phyloP scores from a whole-genome alignment of 2,329 filamentous ascomycete species.

The Scedosporium apiospermum region DNA sequence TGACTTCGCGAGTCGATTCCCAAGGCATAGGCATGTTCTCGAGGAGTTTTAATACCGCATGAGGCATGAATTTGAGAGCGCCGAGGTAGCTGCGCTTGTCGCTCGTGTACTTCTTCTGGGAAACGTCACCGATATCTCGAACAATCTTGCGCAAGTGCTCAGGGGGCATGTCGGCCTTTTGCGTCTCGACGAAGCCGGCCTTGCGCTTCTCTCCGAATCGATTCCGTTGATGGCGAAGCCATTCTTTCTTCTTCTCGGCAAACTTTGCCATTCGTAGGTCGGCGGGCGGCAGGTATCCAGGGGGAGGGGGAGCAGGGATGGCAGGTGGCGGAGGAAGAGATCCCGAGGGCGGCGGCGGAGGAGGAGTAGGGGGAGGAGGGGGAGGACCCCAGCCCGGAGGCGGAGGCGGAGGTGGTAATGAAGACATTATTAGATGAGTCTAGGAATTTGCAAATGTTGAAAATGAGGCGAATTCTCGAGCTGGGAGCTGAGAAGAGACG shows the following conservation, averaged over 20 bases:
- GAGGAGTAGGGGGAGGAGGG: slow-evolving; percentile 41
- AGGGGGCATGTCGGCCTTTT: slow-evolving; percentile 97
- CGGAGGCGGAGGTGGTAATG: slow-evolving; percentile 43
- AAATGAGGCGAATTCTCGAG: slow-evolving; percentile 6
- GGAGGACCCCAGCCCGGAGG: slow-evolving; percentile 47
- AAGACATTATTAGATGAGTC: slow-evolving; percentile 33
- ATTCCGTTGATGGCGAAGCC: slow-evolving; percentile 83
- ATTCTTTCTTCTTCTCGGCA: slow-evolving; percentile 98
- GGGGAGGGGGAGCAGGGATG: slow-evolving; percentile 63
- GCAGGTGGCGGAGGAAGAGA: slow-evolving; percentile 50
- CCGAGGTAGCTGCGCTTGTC: slow-evolving; percentile 98
- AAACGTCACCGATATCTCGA: slow-evolving; percentile 96
- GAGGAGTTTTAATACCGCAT: slow-evolving; percentile 90
- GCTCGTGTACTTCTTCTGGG: slow-evolving; percentile 97
- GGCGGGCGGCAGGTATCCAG: slow-evolving; percentile 70
- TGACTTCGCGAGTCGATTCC: slow-evolving; percentile 93
- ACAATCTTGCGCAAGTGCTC: slow-evolving; percentile 98
- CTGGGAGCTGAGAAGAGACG: neutral
- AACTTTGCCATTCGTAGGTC: slow-evolving; percentile 89
- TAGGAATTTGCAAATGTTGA: neutral
- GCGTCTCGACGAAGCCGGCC: slow-evolving; percentile 91
- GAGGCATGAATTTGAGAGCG: slow-evolving; percentile 97
- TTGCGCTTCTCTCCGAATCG: slow-evolving; percentile 96
- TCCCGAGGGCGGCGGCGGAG: slow-evolving; percentile 44
- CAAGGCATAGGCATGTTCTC: slow-evolving; percentile 99